A percentile compares a stretch with the other conserved stretches of the same genome.
phyloP scores from a whole-genome alignment of 805 yeast genomes.

The Candida fluviatilis region DNA sequence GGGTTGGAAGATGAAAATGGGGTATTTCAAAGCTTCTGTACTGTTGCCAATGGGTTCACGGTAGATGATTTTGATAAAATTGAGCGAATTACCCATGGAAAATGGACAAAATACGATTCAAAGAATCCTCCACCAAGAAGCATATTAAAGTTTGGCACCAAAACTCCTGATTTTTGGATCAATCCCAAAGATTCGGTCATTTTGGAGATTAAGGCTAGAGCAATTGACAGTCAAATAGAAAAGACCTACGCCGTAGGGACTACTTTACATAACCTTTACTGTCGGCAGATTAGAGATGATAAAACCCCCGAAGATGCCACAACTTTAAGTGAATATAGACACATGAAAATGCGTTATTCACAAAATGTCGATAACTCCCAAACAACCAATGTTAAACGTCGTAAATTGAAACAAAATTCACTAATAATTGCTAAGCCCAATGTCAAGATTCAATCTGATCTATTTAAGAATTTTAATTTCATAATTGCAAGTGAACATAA shows the following conservation, averaged over 20 bases:
- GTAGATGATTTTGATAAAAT: slow-evolving; percentile 57
- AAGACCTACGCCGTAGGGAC: slow-evolving; percentile 57
- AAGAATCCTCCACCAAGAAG: slow-evolving; percentile 36
- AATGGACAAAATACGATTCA: slow-evolving; percentile 50
- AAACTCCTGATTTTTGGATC: slow-evolving; percentile 72
- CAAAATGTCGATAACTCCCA: slow-evolving; percentile 22
- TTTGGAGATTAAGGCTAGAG: slow-evolving; percentile 77
- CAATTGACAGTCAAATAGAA: slow-evolving; percentile 47
- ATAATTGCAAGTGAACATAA: slow-evolving; percentile 49
- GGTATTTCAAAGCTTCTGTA: slow-evolving; percentile 63
- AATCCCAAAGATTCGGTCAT: slow-evolving; percentile 74
- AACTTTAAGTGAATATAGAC: slow-evolving; percentile 50
- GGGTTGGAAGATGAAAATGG: slow-evolving; percentile 52
- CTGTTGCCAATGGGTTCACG: slow-evolving; percentile 82
- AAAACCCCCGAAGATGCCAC: slow-evolving; percentile 55
- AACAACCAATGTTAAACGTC: slow-evolving; percentile 23
- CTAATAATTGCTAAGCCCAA: slow-evolving; percentile 13
- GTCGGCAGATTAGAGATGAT: slow-evolving; percentile 64
- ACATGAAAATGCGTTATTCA: slow-evolving; percentile 28
- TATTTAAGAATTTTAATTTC: slow-evolving; percentile 47
- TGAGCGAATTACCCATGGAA: slow-evolving; percentile 49
- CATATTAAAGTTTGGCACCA: slow-evolving; percentile 51
- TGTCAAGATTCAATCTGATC: slow-evolving; percentile 9
- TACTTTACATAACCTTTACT: slow-evolving; percentile 75
- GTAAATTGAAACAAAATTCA: slow-evolving; percentile 10